These are phyloP conservation scores for Cryptosporidium bovis DNA, from an alignment of 169 alveolate genomes.

Conservation along the genomic window DNA sequence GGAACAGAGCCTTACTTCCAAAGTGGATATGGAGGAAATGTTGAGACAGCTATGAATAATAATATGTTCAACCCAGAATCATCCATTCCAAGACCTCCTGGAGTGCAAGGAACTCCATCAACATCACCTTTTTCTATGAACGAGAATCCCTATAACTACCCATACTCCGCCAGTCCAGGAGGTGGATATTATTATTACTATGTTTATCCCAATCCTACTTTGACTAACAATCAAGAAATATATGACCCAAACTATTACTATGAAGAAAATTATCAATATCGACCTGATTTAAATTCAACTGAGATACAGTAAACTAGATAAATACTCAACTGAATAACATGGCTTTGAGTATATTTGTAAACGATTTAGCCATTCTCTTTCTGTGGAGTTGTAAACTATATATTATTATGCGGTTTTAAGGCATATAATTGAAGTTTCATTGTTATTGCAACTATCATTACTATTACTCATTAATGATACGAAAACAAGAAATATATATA, in stretches of 20 bases:
- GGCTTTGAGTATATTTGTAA: no score
- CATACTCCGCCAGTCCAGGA: slow-evolving; percentile 69
- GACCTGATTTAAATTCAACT: background rate
- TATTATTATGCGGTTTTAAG: no score
- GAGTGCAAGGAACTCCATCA: slow-evolving; percentile 62
- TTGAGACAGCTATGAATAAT: slow-evolving; percentile 70
- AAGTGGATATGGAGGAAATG: slow-evolving; percentile 78
- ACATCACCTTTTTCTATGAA: slow-evolving; percentile 52
- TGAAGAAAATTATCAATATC: background rate
- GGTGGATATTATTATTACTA: slow-evolving; percentile 68
- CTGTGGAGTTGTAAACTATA: no score
- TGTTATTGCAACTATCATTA: no score
- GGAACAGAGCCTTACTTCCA: slow-evolving; percentile 80
- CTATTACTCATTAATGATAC: no score
- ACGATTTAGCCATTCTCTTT: no score
- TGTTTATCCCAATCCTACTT: slow-evolving; percentile 7
- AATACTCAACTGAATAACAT: no score
- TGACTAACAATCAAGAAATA: background rate
- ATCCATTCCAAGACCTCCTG: slow-evolving; percentile 69
- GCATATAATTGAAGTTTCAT: no score
- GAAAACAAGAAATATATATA: no score
- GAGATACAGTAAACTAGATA: background rate
- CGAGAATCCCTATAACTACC: slow-evolving; percentile 65
- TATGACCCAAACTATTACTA: background rate
- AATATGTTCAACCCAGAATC: slow-evolving; percentile 72